phyloP scores from a whole-genome alignment of 176 grass and related monocot genomes.

The Oryza glumipatula region DNA sequence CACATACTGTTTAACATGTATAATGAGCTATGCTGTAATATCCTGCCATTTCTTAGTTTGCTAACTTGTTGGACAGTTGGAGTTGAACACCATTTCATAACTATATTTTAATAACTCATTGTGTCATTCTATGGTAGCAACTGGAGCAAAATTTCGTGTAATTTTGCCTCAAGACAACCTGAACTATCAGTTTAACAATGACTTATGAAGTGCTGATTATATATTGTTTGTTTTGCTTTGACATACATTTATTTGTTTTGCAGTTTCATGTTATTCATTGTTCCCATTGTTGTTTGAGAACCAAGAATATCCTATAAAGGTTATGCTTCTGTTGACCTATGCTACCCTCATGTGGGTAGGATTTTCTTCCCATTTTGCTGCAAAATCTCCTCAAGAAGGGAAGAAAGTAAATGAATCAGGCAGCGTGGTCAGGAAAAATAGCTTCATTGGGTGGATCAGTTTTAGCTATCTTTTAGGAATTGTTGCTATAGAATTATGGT shows the following conservation, averaged over 20 bases:
- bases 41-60: neutral
- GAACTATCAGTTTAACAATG: conserved; percentile 4
- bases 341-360: conserved; percentile 71
- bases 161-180: neutral
- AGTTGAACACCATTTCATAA: neutral
- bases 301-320: conserved; percentile 81
- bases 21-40: neutral
- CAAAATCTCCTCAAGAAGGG: conserved; percentile 6
- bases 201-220: neutral
- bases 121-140: neutral
- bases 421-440: conserved; percentile 38
- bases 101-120: conserved; percentile 12
- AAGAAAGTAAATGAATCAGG: conserved; percentile 34
- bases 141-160: neutral
- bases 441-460: conserved; percentile 62
- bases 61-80: neutral
- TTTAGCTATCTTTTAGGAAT: conserved; percentile 63
- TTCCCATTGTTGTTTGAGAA: conserved; percentile 83
- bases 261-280: conserved; percentile 89
- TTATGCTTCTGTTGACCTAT: conserved; percentile 68
- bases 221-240: conserved; percentile 24
- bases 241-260: conserved; percentile 41
- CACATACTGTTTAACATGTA: neutral
- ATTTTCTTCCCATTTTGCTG: conserved; percentile 62
- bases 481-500: conserved; percentile 63